Percentiles rank a stretch among this genome's conserved stretches.
Evolutionary conservation across 2,329 filamentous ascomycete species (phyloP).

Genomic region (Trichoderma citrinoviride): DNA sequence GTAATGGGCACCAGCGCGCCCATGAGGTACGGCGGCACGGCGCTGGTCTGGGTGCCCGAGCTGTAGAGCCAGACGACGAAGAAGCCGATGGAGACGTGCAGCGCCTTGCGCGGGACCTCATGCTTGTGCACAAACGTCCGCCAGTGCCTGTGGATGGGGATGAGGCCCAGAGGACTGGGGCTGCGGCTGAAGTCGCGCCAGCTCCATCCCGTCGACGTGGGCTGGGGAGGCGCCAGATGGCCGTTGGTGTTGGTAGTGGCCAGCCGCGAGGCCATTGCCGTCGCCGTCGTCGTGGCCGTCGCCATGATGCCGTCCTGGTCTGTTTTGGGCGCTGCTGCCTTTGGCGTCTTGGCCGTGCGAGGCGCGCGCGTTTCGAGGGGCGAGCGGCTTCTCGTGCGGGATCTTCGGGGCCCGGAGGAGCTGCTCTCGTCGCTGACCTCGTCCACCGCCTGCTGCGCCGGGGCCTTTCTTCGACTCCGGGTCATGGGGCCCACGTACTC

Average conservation of each 20-base stretch:
- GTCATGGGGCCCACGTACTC: constrained; percentile 71
- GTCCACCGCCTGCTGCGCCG: constrained; percentile 57
- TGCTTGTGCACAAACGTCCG: constrained; percentile 91
- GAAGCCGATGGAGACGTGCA: constrained; percentile 97
- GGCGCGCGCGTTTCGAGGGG: constrained; percentile 55
- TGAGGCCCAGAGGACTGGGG: constrained; percentile 87
- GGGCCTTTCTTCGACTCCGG: constrained; percentile 65
- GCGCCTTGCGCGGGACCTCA: constrained; percentile 87
- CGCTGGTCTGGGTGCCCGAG: constrained; percentile 69
- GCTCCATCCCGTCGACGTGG: constrained; percentile 62
- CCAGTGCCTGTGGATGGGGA: constrained; percentile 92
- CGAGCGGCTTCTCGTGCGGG: constrained; percentile 70
- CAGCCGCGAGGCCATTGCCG: constrained; percentile 31
- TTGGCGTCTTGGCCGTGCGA: constrained; percentile 50
- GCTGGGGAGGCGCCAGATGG: constrained; percentile 67
- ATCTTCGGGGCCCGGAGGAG: constrained; percentile 53
- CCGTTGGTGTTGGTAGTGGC: constrained; percentile 57
- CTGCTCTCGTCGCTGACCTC: constrained; percentile 52
- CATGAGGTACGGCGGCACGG: constrained; percentile 84
- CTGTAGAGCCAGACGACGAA: constrained; percentile 84
- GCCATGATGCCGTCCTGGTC: constrained; percentile 29
- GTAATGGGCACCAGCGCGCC: constrained; percentile 79
- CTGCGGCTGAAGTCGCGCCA: constrained; percentile 89
- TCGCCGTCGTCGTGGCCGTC: constrained; percentile 31
- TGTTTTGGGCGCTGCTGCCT: constrained; percentile 32